phyloP scores from a whole-genome alignment of 495 filamentous ascomycete species.

The Chaetomium cochliodes region DNA sequence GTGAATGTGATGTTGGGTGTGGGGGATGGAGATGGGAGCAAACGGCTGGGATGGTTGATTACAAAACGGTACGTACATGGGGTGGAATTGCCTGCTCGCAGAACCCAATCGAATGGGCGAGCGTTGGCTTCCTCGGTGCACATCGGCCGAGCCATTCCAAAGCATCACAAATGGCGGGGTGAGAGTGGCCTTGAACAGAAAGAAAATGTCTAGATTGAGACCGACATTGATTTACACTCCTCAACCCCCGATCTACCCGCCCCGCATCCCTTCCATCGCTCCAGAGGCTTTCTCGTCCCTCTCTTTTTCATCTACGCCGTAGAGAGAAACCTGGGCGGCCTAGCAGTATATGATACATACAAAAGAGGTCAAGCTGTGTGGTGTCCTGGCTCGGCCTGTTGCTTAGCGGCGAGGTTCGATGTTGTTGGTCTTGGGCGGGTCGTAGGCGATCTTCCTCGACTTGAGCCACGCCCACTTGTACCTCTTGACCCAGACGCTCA shows the following conservation, averaged over 20 bases:
- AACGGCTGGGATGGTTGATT: not conserved
- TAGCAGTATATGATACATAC: conserved; percentile 49
- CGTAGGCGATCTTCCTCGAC: conserved; percentile 88
- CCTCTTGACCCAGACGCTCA: conserved; percentile 97
- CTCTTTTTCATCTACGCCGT: conserved; percentile 36
- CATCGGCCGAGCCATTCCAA: not conserved
- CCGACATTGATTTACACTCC: conserved; percentile 44
- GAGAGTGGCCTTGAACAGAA: conserved; percentile 7
- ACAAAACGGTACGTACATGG: not conserved
- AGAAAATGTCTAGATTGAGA: conserved; percentile 37
- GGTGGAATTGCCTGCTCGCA: not conserved
- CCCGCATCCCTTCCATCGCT: conserved; percentile 15
- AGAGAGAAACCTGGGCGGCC: conserved; percentile 41
- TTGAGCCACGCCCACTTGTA: conserved; percentile 98
- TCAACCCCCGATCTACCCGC: conserved; percentile 25
- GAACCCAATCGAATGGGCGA: not conserved
- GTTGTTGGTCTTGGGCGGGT: conserved; percentile 58
- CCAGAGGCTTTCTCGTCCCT: conserved; percentile 22
- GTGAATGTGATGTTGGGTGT: not conserved
- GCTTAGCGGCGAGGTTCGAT: conserved; percentile 39
- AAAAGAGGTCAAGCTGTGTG: conserved; percentile 31
- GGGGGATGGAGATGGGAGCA: not conserved
- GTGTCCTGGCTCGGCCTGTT: conserved; percentile 12
- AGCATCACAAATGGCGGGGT: not conserved
- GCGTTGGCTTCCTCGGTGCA: not conserved